Evolutionary conservation across 2,329 filamentous ascomycete species (phyloP).

Genomic region (Hortaea sp.): DNA sequence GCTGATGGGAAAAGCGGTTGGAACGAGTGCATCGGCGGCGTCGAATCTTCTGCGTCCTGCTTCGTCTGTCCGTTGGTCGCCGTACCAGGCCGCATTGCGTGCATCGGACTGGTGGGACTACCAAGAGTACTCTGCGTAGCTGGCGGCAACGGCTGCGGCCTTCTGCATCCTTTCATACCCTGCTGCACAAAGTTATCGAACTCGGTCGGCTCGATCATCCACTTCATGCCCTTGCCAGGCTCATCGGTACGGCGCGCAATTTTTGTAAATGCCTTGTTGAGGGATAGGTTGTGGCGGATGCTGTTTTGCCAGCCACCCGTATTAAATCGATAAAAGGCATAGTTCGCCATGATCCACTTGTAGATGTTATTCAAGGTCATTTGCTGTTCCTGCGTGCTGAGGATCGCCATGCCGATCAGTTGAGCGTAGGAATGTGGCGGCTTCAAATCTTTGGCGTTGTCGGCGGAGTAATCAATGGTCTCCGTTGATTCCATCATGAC

Average conservation of each 20-base stretch:
- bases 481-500: conserved; percentile 44
- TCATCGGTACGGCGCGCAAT: conserved; percentile 86
- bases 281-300: conserved; percentile 88
- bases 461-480: conserved; percentile 65
- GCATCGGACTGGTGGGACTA: conserved; percentile 46
- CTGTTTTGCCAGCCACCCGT: conserved; percentile 96
- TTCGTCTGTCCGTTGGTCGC: conserved; percentile 25
- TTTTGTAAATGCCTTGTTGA: conserved; percentile 93
- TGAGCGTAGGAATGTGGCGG: conserved; percentile 94
- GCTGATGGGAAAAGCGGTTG: conserved; percentile 36
- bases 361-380: conserved; percentile 90
- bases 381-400: conserved; percentile 77
- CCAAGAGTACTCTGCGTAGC: conserved; percentile 26
- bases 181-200: conserved; percentile 82
- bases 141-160: conserved; percentile 22
- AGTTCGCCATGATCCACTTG: conserved; percentile 79
- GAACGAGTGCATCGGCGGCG: conserved; percentile 33
- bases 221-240: conserved; percentile 98
- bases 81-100: conserved; percentile 37
- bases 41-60: conserved; percentile 22
- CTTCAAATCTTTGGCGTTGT: conserved; percentile 82
- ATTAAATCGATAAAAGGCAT: conserved; percentile 83
- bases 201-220: conserved; percentile 79
- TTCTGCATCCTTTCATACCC: conserved; percentile 35
- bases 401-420: conserved; percentile 91